Percentiles rank a stretch among this genome's conserved stretches.
phyloP scores from a whole-genome alignment of 2,329 filamentous ascomycete species.

The Seiridium cupressi region DNA sequence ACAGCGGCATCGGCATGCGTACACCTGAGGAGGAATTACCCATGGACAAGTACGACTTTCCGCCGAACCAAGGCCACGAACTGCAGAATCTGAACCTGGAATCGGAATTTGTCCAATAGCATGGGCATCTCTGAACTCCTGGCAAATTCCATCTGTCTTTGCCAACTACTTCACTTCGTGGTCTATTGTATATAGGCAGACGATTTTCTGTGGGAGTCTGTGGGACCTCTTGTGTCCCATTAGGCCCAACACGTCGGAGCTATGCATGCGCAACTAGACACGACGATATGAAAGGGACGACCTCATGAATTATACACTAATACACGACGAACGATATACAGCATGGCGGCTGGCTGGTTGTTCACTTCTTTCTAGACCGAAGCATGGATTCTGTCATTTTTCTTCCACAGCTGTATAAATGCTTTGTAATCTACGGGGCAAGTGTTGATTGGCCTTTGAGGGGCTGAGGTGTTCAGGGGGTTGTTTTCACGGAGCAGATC shows the following conservation, averaged over 20 bases:
- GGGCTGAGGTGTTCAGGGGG: not conserved
- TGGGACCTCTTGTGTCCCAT: not conserved
- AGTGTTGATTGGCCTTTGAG: no score
- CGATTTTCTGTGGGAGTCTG: not conserved
- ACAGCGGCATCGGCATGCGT: conserved; percentile 72
- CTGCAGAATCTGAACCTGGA: conserved; percentile 25
- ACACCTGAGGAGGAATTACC: conserved; percentile 65
- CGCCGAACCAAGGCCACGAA: conserved; percentile 31
- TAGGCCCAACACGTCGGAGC: not conserved
- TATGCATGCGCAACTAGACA: not conserved
- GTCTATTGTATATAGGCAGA: conserved; percentile 1
- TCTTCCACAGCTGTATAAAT: conserved; percentile 6
- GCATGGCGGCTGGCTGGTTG: not conserved
- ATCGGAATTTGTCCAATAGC: conserved; percentile 3
- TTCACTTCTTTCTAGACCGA: not conserved
- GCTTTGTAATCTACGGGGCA: conserved; percentile 5
- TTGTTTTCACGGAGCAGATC: not conserved
- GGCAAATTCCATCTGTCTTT: not conserved
- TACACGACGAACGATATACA: not conserved
- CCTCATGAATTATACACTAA: conserved; percentile 2
- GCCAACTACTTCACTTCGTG: not conserved
- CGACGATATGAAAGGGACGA: conserved; percentile 7
- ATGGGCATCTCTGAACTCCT: not conserved
- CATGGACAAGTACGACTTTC: conserved; percentile 56
- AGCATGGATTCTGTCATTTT: not conserved